Conservation (phyloP, 768 basidiomycete species). For the Amanita molliuscula region DNA sequence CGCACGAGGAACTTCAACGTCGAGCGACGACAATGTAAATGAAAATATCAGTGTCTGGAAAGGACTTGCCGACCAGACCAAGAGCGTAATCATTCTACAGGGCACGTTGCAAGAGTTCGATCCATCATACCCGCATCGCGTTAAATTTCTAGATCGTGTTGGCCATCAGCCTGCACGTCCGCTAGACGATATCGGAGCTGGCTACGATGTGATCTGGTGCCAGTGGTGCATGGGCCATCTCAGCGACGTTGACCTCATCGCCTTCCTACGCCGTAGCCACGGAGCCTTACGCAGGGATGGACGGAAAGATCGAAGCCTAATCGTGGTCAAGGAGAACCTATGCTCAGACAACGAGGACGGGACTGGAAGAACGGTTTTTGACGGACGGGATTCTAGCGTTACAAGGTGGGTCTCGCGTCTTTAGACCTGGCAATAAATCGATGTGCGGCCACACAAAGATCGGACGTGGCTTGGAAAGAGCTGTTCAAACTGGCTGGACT, state of each 20-base stretch:
- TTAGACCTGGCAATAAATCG: background rate
- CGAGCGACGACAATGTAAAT: background rate
- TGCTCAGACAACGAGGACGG: constrained; percentile 51
- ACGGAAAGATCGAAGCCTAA: constrained; percentile 37
- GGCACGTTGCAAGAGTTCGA: constrained; percentile 77
- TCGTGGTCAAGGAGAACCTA: constrained; percentile 89
- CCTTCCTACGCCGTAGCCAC: constrained; percentile 59
- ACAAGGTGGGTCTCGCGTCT: constrained; percentile 50
- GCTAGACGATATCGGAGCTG: constrained; percentile 36
- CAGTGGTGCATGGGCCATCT: constrained; percentile 97
- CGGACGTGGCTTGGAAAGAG: constrained; percentile 71
- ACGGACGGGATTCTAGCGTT: constrained; percentile 82
- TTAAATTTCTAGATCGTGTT: constrained; percentile 50
- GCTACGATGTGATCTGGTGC: constrained; percentile 90
- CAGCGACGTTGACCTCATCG: constrained; percentile 62
- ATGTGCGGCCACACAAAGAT: constrained; percentile 35
- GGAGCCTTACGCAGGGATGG: constrained; percentile 40
- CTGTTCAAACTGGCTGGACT: constrained; percentile 71
- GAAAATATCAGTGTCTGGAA: constrained; percentile 36
- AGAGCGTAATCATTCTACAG: constrained; percentile 72
- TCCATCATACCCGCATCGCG: constrained; percentile 41
- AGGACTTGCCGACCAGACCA: constrained; percentile 51
- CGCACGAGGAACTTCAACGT: constrained; percentile 17
- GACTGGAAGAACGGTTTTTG: constrained; percentile 48
- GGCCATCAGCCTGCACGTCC: constrained; percentile 43